These are phyloP conservation scores for Kodamaea plutei DNA, from an alignment of 1,139 yeast genomes.

Conservation along the genomic window DNA sequence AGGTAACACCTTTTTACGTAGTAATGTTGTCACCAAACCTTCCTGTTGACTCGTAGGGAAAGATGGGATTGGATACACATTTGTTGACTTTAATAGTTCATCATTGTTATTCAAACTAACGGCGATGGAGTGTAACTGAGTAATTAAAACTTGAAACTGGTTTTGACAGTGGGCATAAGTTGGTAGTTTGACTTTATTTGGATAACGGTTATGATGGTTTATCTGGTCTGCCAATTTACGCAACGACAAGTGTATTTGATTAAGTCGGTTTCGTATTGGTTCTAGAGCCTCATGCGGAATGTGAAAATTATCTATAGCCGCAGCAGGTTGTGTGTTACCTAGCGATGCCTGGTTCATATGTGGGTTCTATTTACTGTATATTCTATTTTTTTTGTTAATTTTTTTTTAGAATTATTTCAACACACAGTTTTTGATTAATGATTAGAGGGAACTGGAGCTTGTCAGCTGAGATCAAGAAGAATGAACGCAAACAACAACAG, in stretches of 20 bases:
- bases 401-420: background rate
- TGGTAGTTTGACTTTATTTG: constrained; percentile 36
- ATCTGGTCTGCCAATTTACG: constrained; percentile 43
- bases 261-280: constrained; percentile 39
- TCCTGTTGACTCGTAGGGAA: constrained; percentile 86
- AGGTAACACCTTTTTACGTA: constrained; percentile 83
- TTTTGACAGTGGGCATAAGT: constrained; percentile 53
- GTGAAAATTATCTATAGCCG: constrained; percentile 20
- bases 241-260: constrained; percentile 43
- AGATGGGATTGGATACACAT: constrained; percentile 75
- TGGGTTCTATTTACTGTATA: background rate
- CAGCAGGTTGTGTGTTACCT: background rate
- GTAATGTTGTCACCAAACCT: constrained; percentile 72
- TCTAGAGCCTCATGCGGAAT: constrained; percentile 41
- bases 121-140: constrained; percentile 75
- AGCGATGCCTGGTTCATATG: too few relatives aligned
- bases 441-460: constrained; percentile 43
- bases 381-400: background rate
- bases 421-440: constrained; percentile 26
- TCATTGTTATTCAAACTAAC: constrained; percentile 60
- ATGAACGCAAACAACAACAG: constrained; percentile 35
- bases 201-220: constrained; percentile 38
- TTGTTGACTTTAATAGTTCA: constrained; percentile 58
- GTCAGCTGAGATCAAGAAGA: constrained; percentile 37
- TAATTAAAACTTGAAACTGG: constrained; percentile 76